Evolutionary conservation across 495 filamentous ascomycete species (phyloP).

Genomic region (Ramalina intermedia): DNA sequence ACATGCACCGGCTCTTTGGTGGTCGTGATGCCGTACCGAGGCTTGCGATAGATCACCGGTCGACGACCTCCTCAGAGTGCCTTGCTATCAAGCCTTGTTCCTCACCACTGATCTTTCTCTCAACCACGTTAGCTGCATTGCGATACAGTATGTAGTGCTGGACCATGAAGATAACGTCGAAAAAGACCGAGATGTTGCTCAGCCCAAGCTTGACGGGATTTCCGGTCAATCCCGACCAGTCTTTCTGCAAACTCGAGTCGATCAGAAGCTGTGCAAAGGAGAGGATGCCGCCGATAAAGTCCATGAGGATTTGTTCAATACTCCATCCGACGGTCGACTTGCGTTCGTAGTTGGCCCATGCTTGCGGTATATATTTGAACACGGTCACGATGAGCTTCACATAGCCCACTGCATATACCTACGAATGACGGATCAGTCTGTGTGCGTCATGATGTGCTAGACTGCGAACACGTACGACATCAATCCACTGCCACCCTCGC

Average conservation of each 20-base stretch:
- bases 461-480: slow-evolving; percentile 46
- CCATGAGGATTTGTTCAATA: slow-evolving; percentile 74
- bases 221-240: slow-evolving; percentile 81
- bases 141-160: slow-evolving; percentile 80
- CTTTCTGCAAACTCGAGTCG: slow-evolving; percentile 68
- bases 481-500: slow-evolving; percentile 61
- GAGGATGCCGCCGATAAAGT: slow-evolving; percentile 66
- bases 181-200: slow-evolving; percentile 70
- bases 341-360: slow-evolving; percentile 64
- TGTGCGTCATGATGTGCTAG: not conserved
- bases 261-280: slow-evolving; percentile 69
- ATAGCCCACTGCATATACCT: slow-evolving; percentile 72
- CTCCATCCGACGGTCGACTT: slow-evolving; percentile 78
- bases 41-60: not conserved
- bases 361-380: slow-evolving; percentile 87
- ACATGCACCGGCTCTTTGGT: not conserved
- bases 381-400: slow-evolving; percentile 80
- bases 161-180: slow-evolving; percentile 68
- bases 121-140: slow-evolving; percentile 12
- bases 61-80: slow-evolving; percentile 1
- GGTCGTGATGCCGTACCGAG: not conserved
- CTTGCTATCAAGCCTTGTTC: slow-evolving; percentile 3
- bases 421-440: not conserved
- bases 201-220: slow-evolving; percentile 86
- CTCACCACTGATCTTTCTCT: slow-evolving; percentile 5